Base-by-base conservation (phyloP, 208 protist genomes). In the Crithidia acanthocephali region DNA sequence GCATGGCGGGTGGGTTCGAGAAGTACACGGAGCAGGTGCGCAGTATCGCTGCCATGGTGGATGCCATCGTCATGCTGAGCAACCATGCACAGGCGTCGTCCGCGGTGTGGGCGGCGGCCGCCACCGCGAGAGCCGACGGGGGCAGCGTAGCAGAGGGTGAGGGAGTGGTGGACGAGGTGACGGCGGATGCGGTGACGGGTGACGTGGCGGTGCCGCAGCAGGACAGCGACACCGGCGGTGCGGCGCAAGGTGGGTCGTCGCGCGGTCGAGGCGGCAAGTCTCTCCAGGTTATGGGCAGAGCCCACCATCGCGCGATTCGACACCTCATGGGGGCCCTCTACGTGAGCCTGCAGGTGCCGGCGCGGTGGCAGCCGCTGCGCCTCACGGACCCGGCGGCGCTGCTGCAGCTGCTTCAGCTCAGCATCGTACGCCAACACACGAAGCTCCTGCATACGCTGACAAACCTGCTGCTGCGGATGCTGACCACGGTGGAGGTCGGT, bases 61-160 rank as follows among this genome's bases (percentile, higher is more conserved):
- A 40, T 15, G 60, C 69, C 18, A 30, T 75, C 13, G 18, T 68
- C 30, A 53, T 75, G 60, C 35, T 75, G 13, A 33, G 50, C 4
- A 55, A 37, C 20, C 40, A 63, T 10, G 40, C 27, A n/a, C 69
- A 75, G 51, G 61, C 61, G 15, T 68, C 59, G 42, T 75, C 69
- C 11, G 32, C 5, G 5, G 60, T 63, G 69, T 75, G 69, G 69
- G 62, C 48, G 9, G 44, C 27, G n/a, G 16, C 44, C 3, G 44
- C 5, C 48, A 16, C 23, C 15, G 20, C 27, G 16, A 44, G 13
- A 20, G 32, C 1, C 30, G 6, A 40, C 16, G 32, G 20, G 16
- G 61, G 9, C 2, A 10, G 30, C n/a, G 59, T 16, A 13, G 42
- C 11, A 20, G 59, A 4, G 35, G 30, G 4, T 3, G 57, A 62